A percentile compares a stretch with the other conserved stretches of the same genome.
Evolutionary conservation across 179 eudicot genomes (phyloP).

Genomic region (Silene coronaria): DNA sequence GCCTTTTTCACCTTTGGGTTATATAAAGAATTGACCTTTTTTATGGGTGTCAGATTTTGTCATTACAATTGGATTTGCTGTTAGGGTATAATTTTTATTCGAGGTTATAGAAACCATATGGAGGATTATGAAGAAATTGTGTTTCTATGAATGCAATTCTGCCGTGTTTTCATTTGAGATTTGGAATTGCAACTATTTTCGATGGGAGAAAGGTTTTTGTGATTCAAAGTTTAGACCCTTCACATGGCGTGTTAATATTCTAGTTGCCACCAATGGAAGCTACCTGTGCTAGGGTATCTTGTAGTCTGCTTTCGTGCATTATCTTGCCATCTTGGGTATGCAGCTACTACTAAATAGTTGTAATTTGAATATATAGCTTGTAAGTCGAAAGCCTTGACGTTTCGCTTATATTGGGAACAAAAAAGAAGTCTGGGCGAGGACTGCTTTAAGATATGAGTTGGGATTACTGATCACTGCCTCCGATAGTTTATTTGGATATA

Average conservation of each 20-base stretch:
- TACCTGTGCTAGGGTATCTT: too few species aligned
- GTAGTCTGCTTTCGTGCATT: background rate
- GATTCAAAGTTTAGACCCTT: background rate
- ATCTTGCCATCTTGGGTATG: background rate
- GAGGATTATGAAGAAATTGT: background rate
- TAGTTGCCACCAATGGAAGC: too few species aligned
- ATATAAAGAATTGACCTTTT: background rate
- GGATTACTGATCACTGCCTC: too few species aligned
- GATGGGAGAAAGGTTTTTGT: background rate
- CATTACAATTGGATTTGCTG: background rate
- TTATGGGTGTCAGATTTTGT: background rate
- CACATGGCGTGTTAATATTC: background rate
- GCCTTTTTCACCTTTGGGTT: background rate
- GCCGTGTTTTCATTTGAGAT: too few species aligned
- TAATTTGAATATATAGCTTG: background rate
- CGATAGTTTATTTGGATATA: background rate
- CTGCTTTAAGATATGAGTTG: background rate
- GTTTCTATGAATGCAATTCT: background rate
- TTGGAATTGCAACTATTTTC: background rate
- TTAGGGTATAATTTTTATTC: background rate
- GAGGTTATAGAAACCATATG: background rate
- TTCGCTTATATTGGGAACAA: background rate
- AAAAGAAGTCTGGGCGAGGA: background rate
- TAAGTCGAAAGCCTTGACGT: background rate
- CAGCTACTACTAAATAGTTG: slow-evolving; percentile 29